Base-by-base conservation (phyloP, 1,284 basidiomycete genomes). In the Tylopilus sp. region DNA sequence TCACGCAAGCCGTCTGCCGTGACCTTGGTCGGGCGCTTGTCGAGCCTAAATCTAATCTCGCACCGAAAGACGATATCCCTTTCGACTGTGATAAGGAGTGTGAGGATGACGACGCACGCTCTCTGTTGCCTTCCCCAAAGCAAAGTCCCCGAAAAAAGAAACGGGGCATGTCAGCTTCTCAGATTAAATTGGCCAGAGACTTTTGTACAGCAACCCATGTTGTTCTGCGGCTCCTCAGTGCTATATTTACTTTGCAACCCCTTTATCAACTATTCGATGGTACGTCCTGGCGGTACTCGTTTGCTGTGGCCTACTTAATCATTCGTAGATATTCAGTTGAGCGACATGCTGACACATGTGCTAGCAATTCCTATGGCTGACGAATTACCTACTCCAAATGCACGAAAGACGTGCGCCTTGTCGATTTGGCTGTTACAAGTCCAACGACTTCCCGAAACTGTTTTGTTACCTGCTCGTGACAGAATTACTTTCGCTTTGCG, bases 371-470 rank as follows among this genome's bases (percentile, higher is more conserved):
- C 86, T 1, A 70, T 88, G 26, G 77, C 82, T 0, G 70, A 77
- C 6, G 71, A 76, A 29, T 67, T 91, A 1, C 88, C 87, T 1
- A 89, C 87, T 4, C 83, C 83, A 2, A 90, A 89, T 61, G 77
- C 85, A 9, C 79, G 88, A n/a, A 91, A 91, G 65, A 90, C 87
- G 2, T 88, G 78, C 52, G 85, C 85, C 3, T 67, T 90, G 24
- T 76, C 83, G 1, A 85, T 90, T 20, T 84, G 81, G 77, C 69
- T 88, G 2, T 60, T 91, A 14, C 85, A 88, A 59, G 71, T 70
- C 2, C 84, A 87, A 57, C 78, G 83, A 7, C 74, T 91, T 9
- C 82, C 88, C 17, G 67, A 71, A 21, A 67, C 72, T 1, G 75
- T 89, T 14, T 71, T 90, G 14, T 58, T 67, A 15, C 80, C 81